A percentile compares a stretch with the other conserved stretches of the same genome.
These are phyloP conservation scores for Solanum clarkiae DNA, from an alignment of 257 asterid species.

Conservation along the genomic window DNA sequence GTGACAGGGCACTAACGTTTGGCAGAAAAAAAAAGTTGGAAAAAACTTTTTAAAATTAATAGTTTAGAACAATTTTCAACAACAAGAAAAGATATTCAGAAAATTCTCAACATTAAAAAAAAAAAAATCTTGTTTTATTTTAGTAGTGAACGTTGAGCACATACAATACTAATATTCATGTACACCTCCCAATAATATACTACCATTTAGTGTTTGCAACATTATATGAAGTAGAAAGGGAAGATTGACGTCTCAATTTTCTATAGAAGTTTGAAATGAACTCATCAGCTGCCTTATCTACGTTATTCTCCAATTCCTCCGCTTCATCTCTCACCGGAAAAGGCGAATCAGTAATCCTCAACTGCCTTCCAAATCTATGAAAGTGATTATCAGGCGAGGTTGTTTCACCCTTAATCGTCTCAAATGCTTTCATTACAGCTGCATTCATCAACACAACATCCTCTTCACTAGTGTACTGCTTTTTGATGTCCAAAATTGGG, in stretches of 20 bases:
- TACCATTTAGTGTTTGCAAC: not conserved
- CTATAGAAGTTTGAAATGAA: slow-evolving; percentile 6
- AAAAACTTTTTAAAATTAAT: too few species aligned
- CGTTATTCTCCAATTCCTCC: not conserved
- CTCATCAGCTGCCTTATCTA: slow-evolving; percentile 10
- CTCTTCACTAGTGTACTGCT: not conserved
- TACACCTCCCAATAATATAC: too few species aligned
- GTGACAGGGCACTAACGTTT: too few species aligned
- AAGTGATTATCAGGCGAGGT: not conserved
- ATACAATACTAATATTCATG: too few species aligned
- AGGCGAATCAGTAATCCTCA: slow-evolving; percentile 13
- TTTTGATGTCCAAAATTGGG: not conserved
- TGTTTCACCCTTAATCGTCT: not conserved
- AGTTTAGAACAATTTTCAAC: too few species aligned
- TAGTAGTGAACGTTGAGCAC: too few species aligned
- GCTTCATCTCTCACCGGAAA: not conserved
- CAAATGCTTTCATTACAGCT: not conserved
- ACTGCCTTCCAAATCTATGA: slow-evolving; percentile 5
- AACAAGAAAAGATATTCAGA: too few species aligned
- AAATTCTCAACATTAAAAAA: too few species aligned
- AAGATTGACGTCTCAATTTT: not conserved
- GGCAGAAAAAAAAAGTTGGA: too few species aligned
- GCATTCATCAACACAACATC: not conserved
- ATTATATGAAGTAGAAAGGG: not conserved
- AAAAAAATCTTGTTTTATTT: too few species aligned